Evolutionary conservation across 441 rosid species (phyloP), one percentile per base, ranked within the genome.

Genomic region (Corymbia citriodora): DNA sequence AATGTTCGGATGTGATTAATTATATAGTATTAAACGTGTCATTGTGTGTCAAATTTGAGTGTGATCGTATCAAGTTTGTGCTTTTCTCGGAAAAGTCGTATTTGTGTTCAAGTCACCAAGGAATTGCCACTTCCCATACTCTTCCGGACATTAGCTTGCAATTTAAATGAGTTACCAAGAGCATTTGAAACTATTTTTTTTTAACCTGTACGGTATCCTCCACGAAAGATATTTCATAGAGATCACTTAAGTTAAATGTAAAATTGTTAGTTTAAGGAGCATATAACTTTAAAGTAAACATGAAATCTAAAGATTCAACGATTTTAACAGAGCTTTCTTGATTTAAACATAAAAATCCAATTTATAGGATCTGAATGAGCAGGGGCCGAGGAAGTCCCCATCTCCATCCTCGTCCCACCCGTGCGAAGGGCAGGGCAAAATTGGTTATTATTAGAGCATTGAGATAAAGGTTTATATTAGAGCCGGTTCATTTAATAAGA

Each of bases 1-100:
- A 27, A 27, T 61, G n/a, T 61, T 61, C 6, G 0, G 0, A 3
- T 61, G 68, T 61, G 31, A 61, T 61, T 21, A 31, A 61, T 61
- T 61, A 12, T 8, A 61, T 7, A 61, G 6, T 61, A 10, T 61
- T 61, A 61, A 61, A 25, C 68, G 29, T 61, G 45, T 40, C 45
- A 40, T 40, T 40, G 45, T 40, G 5, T 4, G n/a, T 27, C n/a
- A 61, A 27, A 5, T 61, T 61, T 0, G 8, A 27, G 29, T 61
- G 6, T 2, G 10, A 3, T 11, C 0, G 2, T 61, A 61, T 61
- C 16, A 27, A 27, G 17, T 27, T 27, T 0, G 1, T 61, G 68
- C 11, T 6, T 61, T 61, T 61, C 31, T 29, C 1, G 17, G 17
- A 29, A 27, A 61, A 2, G 12, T 61, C 7, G 17, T 29, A 27